Percentiles rank a stretch among this genome's conserved stretches.
These are phyloP conservation scores for Rhododendron henanense DNA, from an alignment of 148 eudicot species.

Conservation along the genomic window DNA sequence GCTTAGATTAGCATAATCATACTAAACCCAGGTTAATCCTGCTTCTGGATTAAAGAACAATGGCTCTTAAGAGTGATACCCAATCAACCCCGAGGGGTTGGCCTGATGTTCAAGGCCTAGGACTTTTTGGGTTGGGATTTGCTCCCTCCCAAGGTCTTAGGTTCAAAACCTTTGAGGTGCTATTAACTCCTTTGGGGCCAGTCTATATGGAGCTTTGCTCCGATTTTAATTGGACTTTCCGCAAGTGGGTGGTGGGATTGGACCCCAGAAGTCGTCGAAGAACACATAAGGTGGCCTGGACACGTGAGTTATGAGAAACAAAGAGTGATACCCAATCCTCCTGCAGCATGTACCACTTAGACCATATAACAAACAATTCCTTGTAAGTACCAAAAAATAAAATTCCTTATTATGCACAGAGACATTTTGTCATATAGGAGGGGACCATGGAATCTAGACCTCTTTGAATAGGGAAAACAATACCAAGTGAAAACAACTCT, in stretches of 20 bases:
- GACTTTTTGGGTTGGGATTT: background rate
- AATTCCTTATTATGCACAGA: background rate
- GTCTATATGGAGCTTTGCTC: too few species aligned
- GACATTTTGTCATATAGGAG: background rate
- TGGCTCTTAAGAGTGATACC: background rate
- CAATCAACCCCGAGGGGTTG: background rate
- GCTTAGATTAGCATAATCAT: background rate
- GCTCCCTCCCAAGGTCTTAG: background rate
- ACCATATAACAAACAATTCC: background rate
- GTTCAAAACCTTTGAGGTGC: background rate
- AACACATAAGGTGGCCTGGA: too few species aligned
- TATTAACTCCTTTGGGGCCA: background rate
- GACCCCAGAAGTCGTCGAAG: background rate
- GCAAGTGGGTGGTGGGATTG: too few species aligned
- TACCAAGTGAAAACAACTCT: background rate
- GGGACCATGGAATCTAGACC: background rate
- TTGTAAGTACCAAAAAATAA: background rate
- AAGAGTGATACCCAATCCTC: background rate
- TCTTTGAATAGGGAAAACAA: background rate
- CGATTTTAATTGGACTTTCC: too few species aligned
- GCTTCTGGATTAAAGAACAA: background rate
- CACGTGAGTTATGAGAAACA: background rate
- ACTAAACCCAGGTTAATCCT: background rate
- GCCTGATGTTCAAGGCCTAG: background rate
- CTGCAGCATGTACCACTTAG: background rate